Conservation (phyloP, 2,329 filamentous ascomycete species). For the Hirsutella minnesotensis region DNA sequence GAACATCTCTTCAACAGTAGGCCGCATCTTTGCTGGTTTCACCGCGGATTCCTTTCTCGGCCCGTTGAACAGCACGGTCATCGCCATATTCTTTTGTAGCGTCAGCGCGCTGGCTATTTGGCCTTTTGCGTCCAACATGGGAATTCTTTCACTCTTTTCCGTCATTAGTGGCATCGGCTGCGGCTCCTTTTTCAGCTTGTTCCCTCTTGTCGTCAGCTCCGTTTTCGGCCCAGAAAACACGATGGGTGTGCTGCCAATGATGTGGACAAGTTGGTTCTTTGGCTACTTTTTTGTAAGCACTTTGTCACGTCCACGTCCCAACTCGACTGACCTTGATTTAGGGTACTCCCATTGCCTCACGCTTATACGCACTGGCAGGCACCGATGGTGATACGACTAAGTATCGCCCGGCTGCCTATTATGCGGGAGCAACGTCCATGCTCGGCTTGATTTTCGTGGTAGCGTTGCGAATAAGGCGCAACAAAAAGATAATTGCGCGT, state of each 20-base stretch:
- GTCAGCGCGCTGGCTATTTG: conserved; percentile 13
- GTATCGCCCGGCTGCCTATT: conserved; percentile 15
- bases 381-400: conserved; percentile 6
- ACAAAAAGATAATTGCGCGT: conserved; percentile 2
- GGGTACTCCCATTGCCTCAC: conserved; percentile 16
- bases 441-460: conserved; percentile 9
- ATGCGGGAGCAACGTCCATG: conserved; percentile 14
- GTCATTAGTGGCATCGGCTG: conserved; percentile 16
- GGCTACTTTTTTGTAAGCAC: conserved; percentile 15
- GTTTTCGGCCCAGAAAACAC: conserved; percentile 13
- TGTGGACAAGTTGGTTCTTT: conserved; percentile 16
- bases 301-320: too few species aligned
- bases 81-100: conserved; percentile 13
- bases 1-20: conserved; percentile 15
- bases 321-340: conserved; percentile 4
- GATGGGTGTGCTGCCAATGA: conserved; percentile 13
- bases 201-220: conserved; percentile 10
- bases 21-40: conserved; percentile 14
- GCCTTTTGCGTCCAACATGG: conserved; percentile 13
- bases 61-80: conserved; percentile 13
- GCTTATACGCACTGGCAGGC: conserved; percentile 12
- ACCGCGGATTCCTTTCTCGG: conserved; percentile 13
- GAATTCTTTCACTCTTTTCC: conserved; percentile 11
- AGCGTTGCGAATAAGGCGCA: conserved; percentile 4
- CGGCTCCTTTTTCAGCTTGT: conserved; percentile 17